Conservation (phyloP, 1,284 basidiomycete species). For the Moesziomyces sp. region DNA sequence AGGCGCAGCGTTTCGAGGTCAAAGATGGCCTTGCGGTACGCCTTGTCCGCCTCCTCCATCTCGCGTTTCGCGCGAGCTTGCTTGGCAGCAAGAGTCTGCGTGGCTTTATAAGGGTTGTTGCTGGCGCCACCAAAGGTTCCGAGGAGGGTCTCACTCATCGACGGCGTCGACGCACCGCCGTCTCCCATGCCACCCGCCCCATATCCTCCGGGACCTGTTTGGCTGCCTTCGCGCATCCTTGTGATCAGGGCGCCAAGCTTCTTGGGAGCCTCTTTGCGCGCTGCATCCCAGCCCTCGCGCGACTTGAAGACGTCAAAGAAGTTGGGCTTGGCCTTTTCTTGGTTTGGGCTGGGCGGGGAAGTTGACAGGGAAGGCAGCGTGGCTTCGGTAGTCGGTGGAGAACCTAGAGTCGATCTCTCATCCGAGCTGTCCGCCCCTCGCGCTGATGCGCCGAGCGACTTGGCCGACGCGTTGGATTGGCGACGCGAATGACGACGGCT, state of each 20-base stretch:
- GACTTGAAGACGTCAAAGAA: constrained; percentile 61
- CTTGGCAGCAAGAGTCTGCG: constrained; percentile 57
- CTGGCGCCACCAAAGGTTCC: constrained; percentile 27
- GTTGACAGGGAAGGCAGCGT: constrained; percentile 14
- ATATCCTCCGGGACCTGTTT: constrained; percentile 12
- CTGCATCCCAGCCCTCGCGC: constrained; percentile 62
- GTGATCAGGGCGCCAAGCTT: constrained; percentile 62
- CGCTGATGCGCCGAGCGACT: constrained; percentile 15
- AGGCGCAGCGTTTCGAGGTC: constrained; percentile 88
- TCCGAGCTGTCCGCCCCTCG: constrained; percentile 28
- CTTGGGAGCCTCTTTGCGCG: constrained; percentile 63
- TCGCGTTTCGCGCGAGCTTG: constrained; percentile 60
- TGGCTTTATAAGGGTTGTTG: constrained; percentile 35
- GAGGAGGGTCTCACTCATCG: constrained; percentile 31
- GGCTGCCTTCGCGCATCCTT: constrained; percentile 60
- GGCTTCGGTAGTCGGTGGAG: constrained; percentile 22
- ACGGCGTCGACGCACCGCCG: constrained; percentile 14
- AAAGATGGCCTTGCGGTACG: constrained; percentile 89
- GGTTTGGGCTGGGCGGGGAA: constrained; percentile 27
- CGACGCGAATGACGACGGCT: constrained; percentile 33
- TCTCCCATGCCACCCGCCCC: constrained; percentile 14
- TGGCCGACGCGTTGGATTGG: constrained; percentile 27
- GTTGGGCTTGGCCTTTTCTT: constrained; percentile 33
- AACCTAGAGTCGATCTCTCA: constrained; percentile 28
- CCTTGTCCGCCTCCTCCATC: constrained; percentile 76